Percentiles rank a stretch among this genome's conserved stretches.
These are phyloP conservation scores for Fagus crenata DNA, from an alignment of 306 rosid genomes.

Conservation along the genomic window DNA sequence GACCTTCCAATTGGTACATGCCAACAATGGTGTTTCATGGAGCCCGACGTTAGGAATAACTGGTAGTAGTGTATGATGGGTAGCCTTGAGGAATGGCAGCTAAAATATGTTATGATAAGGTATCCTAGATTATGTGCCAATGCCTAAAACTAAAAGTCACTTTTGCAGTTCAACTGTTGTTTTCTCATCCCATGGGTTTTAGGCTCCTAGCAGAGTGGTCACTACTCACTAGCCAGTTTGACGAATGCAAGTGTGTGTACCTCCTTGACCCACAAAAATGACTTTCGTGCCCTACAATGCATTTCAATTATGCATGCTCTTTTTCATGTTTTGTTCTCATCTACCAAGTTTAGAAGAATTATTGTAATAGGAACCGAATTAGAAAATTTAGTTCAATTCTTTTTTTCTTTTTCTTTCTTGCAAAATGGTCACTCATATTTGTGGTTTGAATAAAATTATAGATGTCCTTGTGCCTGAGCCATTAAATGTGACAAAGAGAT, in stretches of 20 bases:
- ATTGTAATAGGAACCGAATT: conserved; percentile 21
- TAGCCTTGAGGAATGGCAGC: no score
- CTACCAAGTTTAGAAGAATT: neutral
- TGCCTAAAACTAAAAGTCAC: conserved; percentile 5
- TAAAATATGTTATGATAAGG: no score
- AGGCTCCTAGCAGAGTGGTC: neutral
- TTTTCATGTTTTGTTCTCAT: neutral
- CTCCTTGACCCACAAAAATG: conserved; percentile 11
- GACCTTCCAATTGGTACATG: no score
- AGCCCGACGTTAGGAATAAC: no score
- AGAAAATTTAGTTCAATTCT: conserved; percentile 14
- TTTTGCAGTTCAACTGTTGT: conserved; percentile 14
- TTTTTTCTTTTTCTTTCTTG: neutral
- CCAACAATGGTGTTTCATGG: no score
- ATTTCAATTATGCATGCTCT: conserved; percentile 7
- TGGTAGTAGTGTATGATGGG: no score
- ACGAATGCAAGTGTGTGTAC: neutral
- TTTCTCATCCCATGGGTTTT: neutral
- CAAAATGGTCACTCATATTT: conserved; percentile 6
- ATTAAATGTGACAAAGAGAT: conserved; percentile 36
- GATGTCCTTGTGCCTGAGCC: neutral
- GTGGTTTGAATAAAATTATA: conserved; percentile 9
- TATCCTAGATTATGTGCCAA: conserved; percentile 1
- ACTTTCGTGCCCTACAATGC: conserved; percentile 7
- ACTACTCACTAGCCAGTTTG: conserved; percentile 8